These are phyloP conservation scores for Gaeumannomyces tritici DNA, from an alignment of 2,329 filamentous ascomycete genomes.

Conservation along the genomic window DNA sequence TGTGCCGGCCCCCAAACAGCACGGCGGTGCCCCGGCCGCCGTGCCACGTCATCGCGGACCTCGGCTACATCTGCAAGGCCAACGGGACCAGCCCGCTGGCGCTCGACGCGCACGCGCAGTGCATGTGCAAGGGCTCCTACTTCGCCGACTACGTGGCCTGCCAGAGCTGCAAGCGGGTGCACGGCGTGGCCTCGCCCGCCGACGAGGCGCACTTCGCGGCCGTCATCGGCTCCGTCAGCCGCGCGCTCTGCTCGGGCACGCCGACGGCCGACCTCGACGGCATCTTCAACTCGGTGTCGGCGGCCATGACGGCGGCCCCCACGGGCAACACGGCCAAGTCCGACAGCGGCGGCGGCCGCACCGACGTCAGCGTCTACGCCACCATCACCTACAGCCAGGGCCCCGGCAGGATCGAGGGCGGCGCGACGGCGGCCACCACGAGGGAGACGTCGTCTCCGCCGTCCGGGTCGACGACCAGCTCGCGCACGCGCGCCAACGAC, in stretches of 20 bases:
- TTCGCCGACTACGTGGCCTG: constrained; percentile 31
- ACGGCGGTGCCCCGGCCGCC: constrained; percentile 14
- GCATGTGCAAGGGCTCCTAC: constrained; percentile 29
- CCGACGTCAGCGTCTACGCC: constrained; percentile 30
- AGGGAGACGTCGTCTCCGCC: too few relatives aligned
- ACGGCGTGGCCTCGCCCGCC: constrained; percentile 25
- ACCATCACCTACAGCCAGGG: constrained; percentile 21
- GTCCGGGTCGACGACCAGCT: background rate
- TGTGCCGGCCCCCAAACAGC: too few relatives aligned
- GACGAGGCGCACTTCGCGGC: constrained; percentile 20
- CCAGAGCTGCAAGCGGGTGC: constrained; percentile 27
- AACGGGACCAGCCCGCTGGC: constrained; percentile 19
- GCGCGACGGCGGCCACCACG: constrained; percentile 23
- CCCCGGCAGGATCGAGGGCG: constrained; percentile 30
- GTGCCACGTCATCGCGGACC: constrained; percentile 21
- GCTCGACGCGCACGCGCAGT: constrained; percentile 19
- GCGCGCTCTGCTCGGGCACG: constrained; percentile 21
- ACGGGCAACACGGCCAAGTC: constrained; percentile 14
- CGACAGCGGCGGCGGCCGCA: constrained; percentile 19
- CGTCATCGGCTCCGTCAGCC: constrained; percentile 23
- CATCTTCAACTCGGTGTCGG: constrained; percentile 21
- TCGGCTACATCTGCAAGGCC: constrained; percentile 20
- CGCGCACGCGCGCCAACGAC: too few relatives aligned
- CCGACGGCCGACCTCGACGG: constrained; percentile 24
- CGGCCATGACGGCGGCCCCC: constrained; percentile 15